Base-by-base conservation (phyloP, 805 yeast species). In the Candida piceae region DNA sequence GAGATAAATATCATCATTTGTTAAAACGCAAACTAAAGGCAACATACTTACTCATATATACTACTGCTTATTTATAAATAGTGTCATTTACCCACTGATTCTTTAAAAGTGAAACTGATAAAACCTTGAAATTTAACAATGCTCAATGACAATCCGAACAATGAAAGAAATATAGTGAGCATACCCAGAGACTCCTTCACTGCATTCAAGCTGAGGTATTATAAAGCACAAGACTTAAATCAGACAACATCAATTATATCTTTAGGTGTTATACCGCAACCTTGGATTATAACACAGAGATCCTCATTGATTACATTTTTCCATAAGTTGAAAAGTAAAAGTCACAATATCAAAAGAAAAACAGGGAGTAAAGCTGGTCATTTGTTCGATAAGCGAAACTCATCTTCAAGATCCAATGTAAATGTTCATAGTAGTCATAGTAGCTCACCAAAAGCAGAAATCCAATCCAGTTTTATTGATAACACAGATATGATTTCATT, bases 141-240 rank as follows among this genome's bases (percentile, higher is more conserved):
- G 26, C 6, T 20, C 23, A n/a, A 26, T 1, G 10, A 16, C 6
- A n/a, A n/a, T 6, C 18, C 9, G 22, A 19, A 29, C 7, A 29
- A 27, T n/a, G n/a, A n/a, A n/a, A n/a, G n/a, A 12, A 21, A 33
- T 4, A 16, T 11, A 6, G 33, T 46, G 3, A 13, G 23, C 7
- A 60, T 78, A 15, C 84, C 84, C 4, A 56, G 51, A 26, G 42
- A 61, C 20, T 78, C 86, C 2, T 82, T 75, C 58, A 76, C 86
- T 0, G 80, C 83, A 0, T 76, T 69, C 40, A 63, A 84, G 29
- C 59, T 84, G 18, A 57, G 68, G 12, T 79, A 78, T 53, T 67
- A 74, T n/a, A 61, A 67, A 7, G 62, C 80, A 0, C 35, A 48
- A 4, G 72, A 74, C 37, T 52, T 84, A 6, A 62, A 76, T 17